Evolutionary conservation across 164 flowering plant genomes (phyloP), one percentile per base, ranked within the genome.

Genomic region (Stephania yunnanensis): DNA sequence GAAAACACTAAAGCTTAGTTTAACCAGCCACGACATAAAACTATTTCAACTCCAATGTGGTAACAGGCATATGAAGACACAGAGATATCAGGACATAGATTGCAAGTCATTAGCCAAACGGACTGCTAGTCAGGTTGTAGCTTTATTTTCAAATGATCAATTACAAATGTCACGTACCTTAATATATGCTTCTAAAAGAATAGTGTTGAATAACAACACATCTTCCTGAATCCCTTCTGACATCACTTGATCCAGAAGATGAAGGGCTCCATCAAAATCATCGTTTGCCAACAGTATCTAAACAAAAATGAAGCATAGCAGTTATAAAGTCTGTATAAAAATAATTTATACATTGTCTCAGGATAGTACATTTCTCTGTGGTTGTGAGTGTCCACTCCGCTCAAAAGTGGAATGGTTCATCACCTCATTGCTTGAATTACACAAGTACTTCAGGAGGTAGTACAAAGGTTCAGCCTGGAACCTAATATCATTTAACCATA

Each of bases 141-240:
- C 42, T 36, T 4, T 36, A 36, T 36, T 36, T 2, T 36, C 42
- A 36, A 36, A 36, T 4, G 55, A 50, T 10, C 11, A 50, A 15
- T 10, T 7, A 50, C 11, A 50, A 50, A 50, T 50, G 7, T 58
- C 13, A 1, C 31, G 20, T 86, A 95, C 98, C 95, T 86, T 85
- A 5, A 53, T 46, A 73, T 70, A 69, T 31, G 94, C 97, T 80
- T 76, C 84, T 25, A 69, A 70, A 77, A 93, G 86, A 81, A 95
- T 79, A 48, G 94, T 84, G 79, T 93, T 95, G 69, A 82, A 91
- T 55, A 90, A 69, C 61, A 89, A 17, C 30, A 84, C 80, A 89
- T 93, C 93, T 73, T 81, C 81, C 72, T 82, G 80, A 74, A 82
- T 80, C 70, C 85, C 88, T 77, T 88, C 91, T 7, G 75, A 48